Conservation (phyloP, 495 filamentous ascomycete genomes). For the Penicillium canescens region DNA sequence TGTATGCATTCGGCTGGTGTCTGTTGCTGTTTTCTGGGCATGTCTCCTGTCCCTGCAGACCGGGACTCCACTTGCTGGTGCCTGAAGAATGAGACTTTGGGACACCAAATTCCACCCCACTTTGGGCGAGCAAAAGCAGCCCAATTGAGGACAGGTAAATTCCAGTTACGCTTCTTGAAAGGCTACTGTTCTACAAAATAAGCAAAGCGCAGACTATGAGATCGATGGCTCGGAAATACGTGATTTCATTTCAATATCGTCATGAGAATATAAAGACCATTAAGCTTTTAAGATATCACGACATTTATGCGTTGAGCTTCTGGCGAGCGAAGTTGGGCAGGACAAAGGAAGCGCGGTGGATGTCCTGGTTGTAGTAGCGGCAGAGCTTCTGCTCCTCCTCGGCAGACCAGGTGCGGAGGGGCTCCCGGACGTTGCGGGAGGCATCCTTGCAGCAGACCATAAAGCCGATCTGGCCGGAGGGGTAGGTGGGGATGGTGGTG, state of each 20-base stretch:
- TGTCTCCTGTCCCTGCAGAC: too few relatives aligned
- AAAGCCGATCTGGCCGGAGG: slow-evolving; percentile 98
- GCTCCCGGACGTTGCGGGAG: slow-evolving; percentile 76
- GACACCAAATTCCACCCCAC: too few relatives aligned
- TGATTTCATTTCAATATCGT: slow-evolving; percentile 16
- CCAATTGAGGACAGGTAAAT: too few relatives aligned
- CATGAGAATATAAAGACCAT: slow-evolving; percentile 10
- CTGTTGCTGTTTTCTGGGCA: too few relatives aligned
- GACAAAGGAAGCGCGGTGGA: slow-evolving; percentile 92
- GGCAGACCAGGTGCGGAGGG: slow-evolving; percentile 70
- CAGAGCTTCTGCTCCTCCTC: slow-evolving; percentile 92
- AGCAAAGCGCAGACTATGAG: background rate
- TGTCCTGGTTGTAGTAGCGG: slow-evolving; percentile 93
- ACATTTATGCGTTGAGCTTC: slow-evolving; percentile 54
- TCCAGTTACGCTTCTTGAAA: background rate
- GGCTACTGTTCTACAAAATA: background rate
- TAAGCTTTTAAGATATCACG: slow-evolving; percentile 9
- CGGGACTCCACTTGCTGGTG: too few relatives aligned
- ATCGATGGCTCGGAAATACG: background rate
- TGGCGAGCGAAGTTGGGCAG: slow-evolving; percentile 88
- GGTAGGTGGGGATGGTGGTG: slow-evolving; percentile 99
- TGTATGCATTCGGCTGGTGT: too few relatives aligned
- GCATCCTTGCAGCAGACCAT: slow-evolving; percentile 98
- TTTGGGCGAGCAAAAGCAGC: too few relatives aligned
- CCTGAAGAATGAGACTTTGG: too few relatives aligned